These are phyloP conservation scores for Orobanche coerulescens DNA, from an alignment of 257 asterid species.

Conservation along the genomic window DNA sequence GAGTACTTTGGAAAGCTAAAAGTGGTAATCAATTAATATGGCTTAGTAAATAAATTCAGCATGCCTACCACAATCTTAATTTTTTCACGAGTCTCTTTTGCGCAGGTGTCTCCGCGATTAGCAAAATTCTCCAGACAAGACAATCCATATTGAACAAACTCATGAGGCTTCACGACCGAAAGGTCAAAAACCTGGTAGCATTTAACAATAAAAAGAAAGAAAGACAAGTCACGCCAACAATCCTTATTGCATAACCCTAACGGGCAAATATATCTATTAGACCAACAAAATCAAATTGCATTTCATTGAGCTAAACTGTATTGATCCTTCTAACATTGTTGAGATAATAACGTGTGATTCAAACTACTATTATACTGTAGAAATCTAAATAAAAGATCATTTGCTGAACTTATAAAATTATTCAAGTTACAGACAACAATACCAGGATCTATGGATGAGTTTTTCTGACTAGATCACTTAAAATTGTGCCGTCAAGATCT, in stretches of 20 bases:
- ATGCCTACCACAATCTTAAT: constrained; percentile 80
- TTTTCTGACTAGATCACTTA: not conserved
- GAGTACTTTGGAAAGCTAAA: not conserved
- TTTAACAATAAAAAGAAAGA: not conserved
- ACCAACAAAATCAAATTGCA: not conserved
- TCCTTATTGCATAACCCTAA: not conserved
- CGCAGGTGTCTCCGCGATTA: constrained; percentile 68
- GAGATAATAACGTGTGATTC: not conserved
- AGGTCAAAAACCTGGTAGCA: constrained; percentile 88
- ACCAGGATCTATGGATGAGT: not conserved
- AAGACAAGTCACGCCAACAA: too few species aligned
- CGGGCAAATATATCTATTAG: not conserved
- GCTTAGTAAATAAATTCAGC: not conserved
- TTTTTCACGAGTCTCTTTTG: constrained; percentile 71
- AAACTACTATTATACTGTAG: not conserved
- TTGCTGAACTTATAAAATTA: not conserved
- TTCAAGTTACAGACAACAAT: not conserved
- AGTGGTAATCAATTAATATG: not conserved
- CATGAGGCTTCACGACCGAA: constrained; percentile 78
- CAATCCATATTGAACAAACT: constrained; percentile 85
- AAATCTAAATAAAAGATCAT: not conserved
- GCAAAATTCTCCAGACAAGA: constrained; percentile 87
- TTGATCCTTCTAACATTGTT: not conserved
- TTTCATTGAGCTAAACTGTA: not conserved
- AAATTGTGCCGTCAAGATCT: not conserved